Evolutionary conservation across 805 yeast genomes (phyloP).

Genomic region (Ogataea degrootiae): DNA sequence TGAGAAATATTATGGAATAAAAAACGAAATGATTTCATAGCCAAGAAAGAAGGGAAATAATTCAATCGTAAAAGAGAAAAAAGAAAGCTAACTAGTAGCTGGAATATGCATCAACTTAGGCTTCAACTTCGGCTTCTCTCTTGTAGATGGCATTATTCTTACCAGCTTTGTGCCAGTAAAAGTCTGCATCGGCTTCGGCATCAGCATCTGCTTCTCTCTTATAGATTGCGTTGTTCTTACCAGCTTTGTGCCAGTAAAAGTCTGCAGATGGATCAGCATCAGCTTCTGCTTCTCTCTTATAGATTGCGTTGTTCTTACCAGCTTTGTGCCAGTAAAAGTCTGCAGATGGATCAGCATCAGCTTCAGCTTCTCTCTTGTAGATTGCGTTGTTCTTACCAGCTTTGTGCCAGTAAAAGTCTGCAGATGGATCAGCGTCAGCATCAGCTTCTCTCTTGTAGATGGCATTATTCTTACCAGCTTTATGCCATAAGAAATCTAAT

Average conservation of each 20-base stretch:
- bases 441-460: conserved; percentile 12
- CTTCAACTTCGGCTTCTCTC: conserved; percentile 29
- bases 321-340: conserved; percentile 3
- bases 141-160: conserved; percentile 17
- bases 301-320: conserved; percentile 10
- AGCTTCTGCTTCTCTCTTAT: conserved; percentile 29
- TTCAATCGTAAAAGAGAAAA: no score
- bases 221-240: conserved; percentile 7
- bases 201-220: conserved; percentile 18
- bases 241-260: conserved; percentile 5
- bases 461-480: conserved; percentile 6
- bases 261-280: conserved; percentile 21
- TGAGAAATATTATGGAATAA: no score
- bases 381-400: conserved; percentile 6
- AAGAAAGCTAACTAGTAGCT: neutral
- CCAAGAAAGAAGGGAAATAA: no score
- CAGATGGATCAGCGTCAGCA: conserved; percentile 20
- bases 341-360: conserved; percentile 4
- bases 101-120: conserved; percentile 15
- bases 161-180: conserved; percentile 4
- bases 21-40: no score
- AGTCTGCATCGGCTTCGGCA: conserved; percentile 8
- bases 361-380: conserved; percentile 10
- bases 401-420: conserved; percentile 4
- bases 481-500: conserved; percentile 3